Percentiles rank a stretch among this genome's conserved stretches.
These are phyloP conservation scores for Tolypocladium inflatum DNA, from an alignment of 2,329 filamentous ascomycete species.

Conservation along the genomic window DNA sequence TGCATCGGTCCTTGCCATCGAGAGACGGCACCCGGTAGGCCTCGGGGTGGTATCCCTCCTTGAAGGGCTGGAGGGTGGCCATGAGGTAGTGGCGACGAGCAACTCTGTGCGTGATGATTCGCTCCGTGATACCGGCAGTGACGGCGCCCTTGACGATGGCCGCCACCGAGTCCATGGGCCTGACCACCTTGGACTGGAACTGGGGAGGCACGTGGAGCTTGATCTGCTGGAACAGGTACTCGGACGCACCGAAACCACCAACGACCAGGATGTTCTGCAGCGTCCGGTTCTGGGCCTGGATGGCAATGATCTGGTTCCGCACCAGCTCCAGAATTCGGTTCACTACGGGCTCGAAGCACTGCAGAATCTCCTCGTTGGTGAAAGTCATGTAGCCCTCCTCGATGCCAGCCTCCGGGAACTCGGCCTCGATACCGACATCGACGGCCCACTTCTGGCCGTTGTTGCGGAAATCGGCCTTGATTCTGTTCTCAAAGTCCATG, in stretches of 20 bases:
- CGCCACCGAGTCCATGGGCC: conserved; percentile 97
- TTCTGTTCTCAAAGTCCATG: conserved; percentile 99
- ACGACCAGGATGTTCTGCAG: conserved; percentile 96
- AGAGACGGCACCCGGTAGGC: conserved; percentile 94
- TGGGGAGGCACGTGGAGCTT: conserved; percentile 96
- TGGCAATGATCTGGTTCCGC: conserved; percentile 96
- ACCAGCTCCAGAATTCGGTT: conserved; percentile 95
- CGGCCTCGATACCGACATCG: conserved; percentile 95
- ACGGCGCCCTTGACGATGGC: conserved; percentile 98
- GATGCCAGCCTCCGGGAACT: conserved; percentile 94
- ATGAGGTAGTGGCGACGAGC: conserved; percentile 97
- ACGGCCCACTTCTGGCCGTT: conserved; percentile 99
- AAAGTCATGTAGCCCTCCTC: conserved; percentile 99
- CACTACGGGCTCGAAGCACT: conserved; percentile 97
- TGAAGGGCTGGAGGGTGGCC: conserved; percentile 97
- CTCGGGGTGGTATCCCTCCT: conserved; percentile 96
- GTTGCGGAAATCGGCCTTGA: conserved; percentile 99
- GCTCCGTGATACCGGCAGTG: conserved; percentile 93
- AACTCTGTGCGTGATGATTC: conserved; percentile 92
- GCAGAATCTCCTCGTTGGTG: conserved; percentile 96
- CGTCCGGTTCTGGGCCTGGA: conserved; percentile 90
- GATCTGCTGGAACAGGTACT: conserved; percentile 99
- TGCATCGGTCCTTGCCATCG: conserved; percentile 96
- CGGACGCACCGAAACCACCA: conserved; percentile 94
- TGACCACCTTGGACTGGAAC: conserved; percentile 96